A percentile compares a stretch with the other conserved stretches of the same genome.
Evolutionary conservation across 257 asterid species (phyloP).

Genomic region (Verbena officinalis): DNA sequence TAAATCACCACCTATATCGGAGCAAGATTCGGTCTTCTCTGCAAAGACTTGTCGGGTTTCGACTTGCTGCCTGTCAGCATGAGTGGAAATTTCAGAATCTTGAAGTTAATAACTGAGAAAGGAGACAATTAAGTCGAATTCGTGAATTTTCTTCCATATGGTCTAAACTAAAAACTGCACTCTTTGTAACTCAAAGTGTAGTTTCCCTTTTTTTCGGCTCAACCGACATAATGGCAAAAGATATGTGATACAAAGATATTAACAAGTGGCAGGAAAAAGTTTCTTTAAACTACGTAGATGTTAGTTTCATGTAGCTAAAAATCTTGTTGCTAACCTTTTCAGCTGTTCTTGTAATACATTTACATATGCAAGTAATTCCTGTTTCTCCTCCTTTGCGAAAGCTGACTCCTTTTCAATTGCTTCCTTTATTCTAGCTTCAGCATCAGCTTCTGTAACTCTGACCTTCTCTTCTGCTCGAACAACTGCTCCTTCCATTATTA

Average conservation of each 20-base stretch:
- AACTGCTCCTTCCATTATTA: conserved; percentile 92
- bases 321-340: conserved; percentile 54
- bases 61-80: conserved; percentile 71
- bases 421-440: conserved; percentile 83
- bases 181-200: not conserved
- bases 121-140: not conserved
- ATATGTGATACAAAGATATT: not conserved
- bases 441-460: conserved; percentile 77
- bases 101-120: not conserved
- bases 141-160: not conserved
- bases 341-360: conserved; percentile 77
- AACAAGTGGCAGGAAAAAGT: not conserved
- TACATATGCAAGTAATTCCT: conserved; percentile 71
- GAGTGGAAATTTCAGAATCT: conserved; percentile 21
- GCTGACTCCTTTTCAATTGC: conserved; percentile 66
- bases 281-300: not conserved
- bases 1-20: conserved; percentile 47
- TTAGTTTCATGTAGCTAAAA: not conserved
- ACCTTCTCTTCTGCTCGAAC: conserved; percentile 96
- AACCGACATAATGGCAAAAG: conserved; percentile 4
- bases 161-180: not conserved
- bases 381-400: conserved; percentile 78
- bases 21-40: conserved; percentile 74
- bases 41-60: conserved; percentile 71
- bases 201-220: too few species aligned